Conservation (phyloP, 306 rosid genomes). For the Prunus padus region DNA sequence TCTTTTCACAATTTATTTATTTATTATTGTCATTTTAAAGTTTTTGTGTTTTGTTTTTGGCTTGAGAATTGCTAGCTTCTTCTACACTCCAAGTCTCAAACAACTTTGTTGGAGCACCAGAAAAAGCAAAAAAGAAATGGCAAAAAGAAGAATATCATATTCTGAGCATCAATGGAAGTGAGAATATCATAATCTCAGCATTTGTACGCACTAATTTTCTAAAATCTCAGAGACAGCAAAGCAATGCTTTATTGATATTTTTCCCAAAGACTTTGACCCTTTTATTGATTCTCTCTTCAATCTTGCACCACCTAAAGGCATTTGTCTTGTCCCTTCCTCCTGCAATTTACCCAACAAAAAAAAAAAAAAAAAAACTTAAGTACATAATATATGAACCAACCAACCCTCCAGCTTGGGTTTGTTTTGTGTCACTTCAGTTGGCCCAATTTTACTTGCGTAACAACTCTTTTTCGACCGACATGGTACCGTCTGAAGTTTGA, state of each 20-base stretch:
- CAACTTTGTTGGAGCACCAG: slow-evolving; percentile 11
- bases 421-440: too few relatives aligned
- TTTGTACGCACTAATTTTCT: background rate
- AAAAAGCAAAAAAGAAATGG: slow-evolving; percentile 12
- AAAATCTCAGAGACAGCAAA: background rate
- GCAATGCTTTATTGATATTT: slow-evolving; percentile 16
- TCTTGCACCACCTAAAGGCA: background rate
- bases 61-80: background rate
- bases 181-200: slow-evolving; percentile 22
- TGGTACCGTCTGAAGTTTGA: too few relatives aligned
- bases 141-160: slow-evolving; percentile 2
- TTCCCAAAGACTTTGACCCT: slow-evolving; percentile 8
- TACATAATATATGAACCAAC: too few relatives aligned
- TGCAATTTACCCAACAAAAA: too few relatives aligned
- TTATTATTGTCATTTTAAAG: too few relatives aligned
- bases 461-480: too few relatives aligned
- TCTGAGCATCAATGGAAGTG: background rate
- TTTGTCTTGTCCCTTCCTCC: too few relatives aligned
- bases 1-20: background rate
- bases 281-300: background rate
- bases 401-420: too few relatives aligned
- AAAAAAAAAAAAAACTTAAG: too few relatives aligned
- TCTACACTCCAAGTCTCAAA: background rate
- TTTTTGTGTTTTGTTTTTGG: too few relatives aligned
- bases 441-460: too few relatives aligned